A percentile compares a stretch with the other conserved stretches of the same genome.
phyloP scores from a whole-genome alignment of 2,329 filamentous ascomycete genomes.

The Aspergillus fumigatus region DNA sequence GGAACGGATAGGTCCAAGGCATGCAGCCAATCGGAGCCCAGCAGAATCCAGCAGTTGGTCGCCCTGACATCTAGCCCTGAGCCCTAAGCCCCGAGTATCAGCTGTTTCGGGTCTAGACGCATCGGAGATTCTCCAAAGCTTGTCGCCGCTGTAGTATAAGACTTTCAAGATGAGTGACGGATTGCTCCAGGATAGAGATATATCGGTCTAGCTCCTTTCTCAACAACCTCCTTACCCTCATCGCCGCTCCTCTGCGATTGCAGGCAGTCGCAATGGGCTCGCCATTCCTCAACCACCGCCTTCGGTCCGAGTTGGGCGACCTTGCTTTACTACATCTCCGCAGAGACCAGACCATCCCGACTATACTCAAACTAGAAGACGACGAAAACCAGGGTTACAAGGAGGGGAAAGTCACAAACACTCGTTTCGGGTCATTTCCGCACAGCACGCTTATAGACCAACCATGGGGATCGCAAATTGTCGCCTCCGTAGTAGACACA shows the following conservation, averaged over 20 bases:
- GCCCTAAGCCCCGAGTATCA: constrained; percentile 21
- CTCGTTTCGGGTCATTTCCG: constrained; percentile 86
- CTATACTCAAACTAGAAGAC: constrained; percentile 61
- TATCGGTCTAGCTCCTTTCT: not conserved
- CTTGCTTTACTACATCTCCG: constrained; percentile 85
- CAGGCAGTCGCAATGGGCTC: constrained; percentile 47
- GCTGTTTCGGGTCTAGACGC: not conserved
- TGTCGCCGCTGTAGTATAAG: not conserved
- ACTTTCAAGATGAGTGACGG: constrained; percentile 6
- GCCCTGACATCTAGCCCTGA: constrained; percentile 11
- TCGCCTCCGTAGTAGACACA: constrained; percentile 85
- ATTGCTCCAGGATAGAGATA: constrained; percentile 7
- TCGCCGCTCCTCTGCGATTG: not conserved
- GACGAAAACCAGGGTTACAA: constrained; percentile 66
- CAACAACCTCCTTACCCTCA: not conserved
- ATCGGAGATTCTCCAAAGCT: constrained; percentile 9
- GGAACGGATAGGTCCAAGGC: not conserved
- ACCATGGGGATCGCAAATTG: constrained; percentile 88
- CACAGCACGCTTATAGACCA: constrained; percentile 71
- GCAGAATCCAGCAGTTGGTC: not conserved
- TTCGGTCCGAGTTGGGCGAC: constrained; percentile 56
- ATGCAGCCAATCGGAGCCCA: constrained; percentile 2
- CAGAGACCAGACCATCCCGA: constrained; percentile 75
- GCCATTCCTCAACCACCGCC: constrained; percentile 72
- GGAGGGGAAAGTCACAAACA: constrained; percentile 79